phyloP scores from a whole-genome alignment of 1,139 yeast species.

The Lodderomyces metapsilosis region DNA sequence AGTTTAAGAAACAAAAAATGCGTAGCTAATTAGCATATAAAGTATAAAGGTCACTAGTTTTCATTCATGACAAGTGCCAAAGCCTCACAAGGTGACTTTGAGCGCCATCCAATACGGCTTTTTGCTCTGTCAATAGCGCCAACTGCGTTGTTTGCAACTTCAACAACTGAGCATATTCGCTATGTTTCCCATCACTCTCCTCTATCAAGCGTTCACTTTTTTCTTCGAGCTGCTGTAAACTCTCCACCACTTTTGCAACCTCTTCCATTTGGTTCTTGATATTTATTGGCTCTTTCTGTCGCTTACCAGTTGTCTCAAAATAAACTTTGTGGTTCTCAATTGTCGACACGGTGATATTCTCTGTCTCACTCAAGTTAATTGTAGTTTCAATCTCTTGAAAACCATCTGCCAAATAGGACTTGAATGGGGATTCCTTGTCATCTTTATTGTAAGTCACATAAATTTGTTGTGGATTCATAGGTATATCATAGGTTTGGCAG shows the following conservation, averaged over 20 bases:
- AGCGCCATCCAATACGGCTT: slow-evolving; percentile 24
- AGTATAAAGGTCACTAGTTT: no score
- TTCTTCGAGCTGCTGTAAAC: slow-evolving; percentile 23
- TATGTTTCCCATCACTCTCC: not conserved
- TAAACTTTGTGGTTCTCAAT: slow-evolving; percentile 26
- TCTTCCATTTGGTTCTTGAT: slow-evolving; percentile 12
- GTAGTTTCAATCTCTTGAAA: slow-evolving; percentile 13
- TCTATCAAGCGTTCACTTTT: slow-evolving; percentile 16
- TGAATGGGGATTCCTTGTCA: slow-evolving; percentile 6
- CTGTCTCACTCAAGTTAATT: slow-evolving; percentile 23
- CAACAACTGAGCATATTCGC: slow-evolving; percentile 8
- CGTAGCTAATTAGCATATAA: no score
- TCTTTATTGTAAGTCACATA: slow-evolving; percentile 5
- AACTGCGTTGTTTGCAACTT: slow-evolving; percentile 26
- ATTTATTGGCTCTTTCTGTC: slow-evolving; percentile 7
- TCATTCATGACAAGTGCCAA: slow-evolving; percentile 3
- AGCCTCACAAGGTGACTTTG: slow-evolving; percentile 18
- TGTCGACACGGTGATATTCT: slow-evolving; percentile 27
- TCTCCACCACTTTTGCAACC: slow-evolving; percentile 16
- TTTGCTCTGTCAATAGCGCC: slow-evolving; percentile 30
- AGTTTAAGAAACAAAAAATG: no score
- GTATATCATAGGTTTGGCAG: slow-evolving; percentile 6
- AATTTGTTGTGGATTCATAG: slow-evolving; percentile 2
- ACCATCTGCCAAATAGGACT: slow-evolving; percentile 7
- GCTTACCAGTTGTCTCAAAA: slow-evolving; percentile 9